Evolutionary conservation across 1,284 basidiomycete genomes (phyloP).

Genomic region (Cutaneotrichosporon dermatis): DNA sequence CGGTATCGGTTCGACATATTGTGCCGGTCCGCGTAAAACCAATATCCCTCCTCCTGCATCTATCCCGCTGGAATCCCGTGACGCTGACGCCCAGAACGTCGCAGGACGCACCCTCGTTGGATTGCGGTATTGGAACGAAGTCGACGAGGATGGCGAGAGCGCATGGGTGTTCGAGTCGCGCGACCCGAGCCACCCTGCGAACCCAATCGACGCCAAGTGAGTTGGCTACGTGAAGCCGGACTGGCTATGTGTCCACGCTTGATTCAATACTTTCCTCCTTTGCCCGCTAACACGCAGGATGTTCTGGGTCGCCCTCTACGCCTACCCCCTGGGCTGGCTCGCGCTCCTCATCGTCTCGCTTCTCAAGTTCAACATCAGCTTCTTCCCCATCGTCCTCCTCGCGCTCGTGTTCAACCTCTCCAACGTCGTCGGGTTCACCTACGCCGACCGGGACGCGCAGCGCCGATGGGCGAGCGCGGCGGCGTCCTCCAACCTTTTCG

Average conservation of each 20-base stretch:
- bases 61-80: too few species aligned
- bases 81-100: conserved; percentile 62
- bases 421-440: conserved; percentile 68
- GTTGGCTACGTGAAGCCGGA: too few species aligned
- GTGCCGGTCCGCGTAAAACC: background rate
- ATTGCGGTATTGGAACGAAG: conserved; percentile 93
- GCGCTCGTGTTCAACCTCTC: conserved; percentile 88
- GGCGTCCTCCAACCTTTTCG: conserved; percentile 58
- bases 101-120: conserved; percentile 86
- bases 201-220: conserved; percentile 75
- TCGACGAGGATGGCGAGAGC: conserved; percentile 91
- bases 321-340: conserved; percentile 83
- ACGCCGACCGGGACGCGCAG: conserved; percentile 82
- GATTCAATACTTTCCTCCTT: too few species aligned
- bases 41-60: too few species aligned
- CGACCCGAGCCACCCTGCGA: conserved; percentile 86
- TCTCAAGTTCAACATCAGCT: conserved; percentile 79
- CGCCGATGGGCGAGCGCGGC: conserved; percentile 71
- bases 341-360: conserved; percentile 80
- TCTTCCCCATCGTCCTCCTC: conserved; percentile 79
- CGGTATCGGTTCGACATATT: too few species aligned
- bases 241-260: too few species aligned
- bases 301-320: conserved; percentile 69
- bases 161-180: conserved; percentile 94
- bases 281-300: conserved; percentile 14